Percentiles rank a stretch among this genome's conserved stretches.
Evolutionary conservation across 371 early-diverging fungal genomes (phyloP).

Genomic region (Mortierella polycephala): DNA sequence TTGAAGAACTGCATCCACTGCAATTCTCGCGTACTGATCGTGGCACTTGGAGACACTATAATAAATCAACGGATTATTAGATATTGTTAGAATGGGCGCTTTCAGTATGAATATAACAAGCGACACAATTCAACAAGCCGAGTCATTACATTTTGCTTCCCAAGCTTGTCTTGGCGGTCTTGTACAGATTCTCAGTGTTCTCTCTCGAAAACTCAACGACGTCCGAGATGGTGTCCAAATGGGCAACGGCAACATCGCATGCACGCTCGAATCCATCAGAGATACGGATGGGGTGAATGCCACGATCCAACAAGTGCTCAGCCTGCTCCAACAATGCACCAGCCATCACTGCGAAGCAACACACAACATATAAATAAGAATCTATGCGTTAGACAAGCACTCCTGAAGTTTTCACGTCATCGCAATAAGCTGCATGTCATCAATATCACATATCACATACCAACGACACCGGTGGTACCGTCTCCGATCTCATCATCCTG

Average conservation of each 20-base stretch:
- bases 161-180: conserved; percentile 98
- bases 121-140: neutral
- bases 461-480: conserved; percentile 99
- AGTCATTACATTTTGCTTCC: conserved; percentile 96
- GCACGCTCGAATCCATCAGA: conserved; percentile 99
- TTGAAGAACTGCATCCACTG: conserved; percentile 97
- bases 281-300: conserved; percentile 99
- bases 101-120: neutral
- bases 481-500: conserved; percentile 99
- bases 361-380: neutral
- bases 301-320: conserved; percentile 94
- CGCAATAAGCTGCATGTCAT: neutral
- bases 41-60: conserved; percentile 95
- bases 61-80: neutral
- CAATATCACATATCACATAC: conserved; percentile 58
- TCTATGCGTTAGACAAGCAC: no score
- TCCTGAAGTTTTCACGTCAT: neutral
- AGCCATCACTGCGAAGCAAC: conserved; percentile 85
- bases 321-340: conserved; percentile 98
- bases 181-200: conserved; percentile 87
- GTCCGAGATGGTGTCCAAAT: conserved; percentile 94
- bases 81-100: neutral
- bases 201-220: conserved; percentile 87
- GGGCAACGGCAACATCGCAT: conserved; percentile 91
- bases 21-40: conserved; percentile 97